A percentile compares a stretch with the other conserved stretches of the same genome.
Conservation (phyloP, 345 rosid genomes). For the Eucalyptus erythrocorys region DNA sequence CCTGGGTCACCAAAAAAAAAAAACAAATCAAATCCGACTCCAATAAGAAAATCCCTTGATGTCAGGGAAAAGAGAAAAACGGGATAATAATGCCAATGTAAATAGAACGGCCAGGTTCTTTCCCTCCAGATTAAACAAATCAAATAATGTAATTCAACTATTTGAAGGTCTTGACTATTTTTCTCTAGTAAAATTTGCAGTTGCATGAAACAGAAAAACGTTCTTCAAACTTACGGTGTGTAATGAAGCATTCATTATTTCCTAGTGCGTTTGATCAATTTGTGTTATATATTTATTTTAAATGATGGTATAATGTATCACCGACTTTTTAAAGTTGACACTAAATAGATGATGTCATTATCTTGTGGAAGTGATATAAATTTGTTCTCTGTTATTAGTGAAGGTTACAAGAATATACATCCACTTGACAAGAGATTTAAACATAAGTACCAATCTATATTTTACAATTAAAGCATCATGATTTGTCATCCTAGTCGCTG, state of each 20-base stretch:
- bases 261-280: background rate
- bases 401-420: background rate
- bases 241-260: background rate
- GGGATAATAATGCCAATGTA: background rate
- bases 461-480: background rate
- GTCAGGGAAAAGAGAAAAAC: background rate
- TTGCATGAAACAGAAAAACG: background rate
- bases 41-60: background rate
- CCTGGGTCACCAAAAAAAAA: too few species aligned
- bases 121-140: background rate
- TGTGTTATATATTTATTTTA: background rate
- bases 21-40: background rate
- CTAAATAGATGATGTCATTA: background rate
- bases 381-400: background rate
- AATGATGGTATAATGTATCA: background rate
- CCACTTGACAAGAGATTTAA: constrained; percentile 1
- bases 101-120: background rate
- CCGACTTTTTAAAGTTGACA: background rate
- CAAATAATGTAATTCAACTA: background rate
- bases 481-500: background rate
- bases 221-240: background rate
- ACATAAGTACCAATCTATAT: constrained; percentile 8
- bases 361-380: background rate
- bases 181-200: background rate
- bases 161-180: background rate